These are phyloP conservation scores for Tolypocladium guangdongense DNA, from an alignment of 2,329 filamentous ascomycete genomes.

Conservation along the genomic window DNA sequence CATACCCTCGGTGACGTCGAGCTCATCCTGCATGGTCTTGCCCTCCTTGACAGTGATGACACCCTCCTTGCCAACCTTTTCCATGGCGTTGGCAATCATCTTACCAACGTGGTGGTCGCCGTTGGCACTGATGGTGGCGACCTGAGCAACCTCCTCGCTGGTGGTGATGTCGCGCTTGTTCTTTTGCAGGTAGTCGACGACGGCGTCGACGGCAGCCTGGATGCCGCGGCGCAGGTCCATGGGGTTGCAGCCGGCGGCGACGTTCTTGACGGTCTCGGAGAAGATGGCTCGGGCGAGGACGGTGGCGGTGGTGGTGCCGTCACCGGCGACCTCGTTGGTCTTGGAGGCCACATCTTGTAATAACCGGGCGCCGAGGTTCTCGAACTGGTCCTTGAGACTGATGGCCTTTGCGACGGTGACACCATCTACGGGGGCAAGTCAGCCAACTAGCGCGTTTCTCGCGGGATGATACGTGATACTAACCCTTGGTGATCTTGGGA, in stretches of 20 bases:
- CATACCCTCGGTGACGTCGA: conserved; percentile 99
- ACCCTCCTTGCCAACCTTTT: conserved; percentile 99
- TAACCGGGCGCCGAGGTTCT: conserved; percentile 94
- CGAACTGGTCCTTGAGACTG: conserved; percentile 94
- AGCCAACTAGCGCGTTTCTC: neutral
- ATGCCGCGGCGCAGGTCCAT: conserved; percentile 98
- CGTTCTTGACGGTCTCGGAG: conserved; percentile 99
- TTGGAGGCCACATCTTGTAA: conserved; percentile 98
- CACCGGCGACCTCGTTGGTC: conserved; percentile 98
- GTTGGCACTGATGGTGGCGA: conserved; percentile 96
- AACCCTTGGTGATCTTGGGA: conserved; percentile 99
- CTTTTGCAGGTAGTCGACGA: conserved; percentile 85
- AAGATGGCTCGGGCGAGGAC: conserved; percentile 97
- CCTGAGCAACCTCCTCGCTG: conserved; percentile 92
- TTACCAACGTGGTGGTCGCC: conserved; percentile 90
- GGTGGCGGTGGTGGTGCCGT: conserved; percentile 95
- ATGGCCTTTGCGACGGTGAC: conserved; percentile 86
- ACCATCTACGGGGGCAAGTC: conserved; percentile 48
- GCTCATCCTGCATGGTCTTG: conserved; percentile 95
- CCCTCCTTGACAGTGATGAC: conserved; percentile 99
- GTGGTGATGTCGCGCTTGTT: conserved; percentile 99
- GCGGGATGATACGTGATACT: conserved; percentile 10
- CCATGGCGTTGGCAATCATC: conserved; percentile 96
- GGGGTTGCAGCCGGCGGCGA: conserved; percentile 97
- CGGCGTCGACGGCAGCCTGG: conserved; percentile 89